Evolutionary conservation across 2,329 filamentous ascomycete species (phyloP).

Genomic region (Sporothrix dimorphospora): DNA sequence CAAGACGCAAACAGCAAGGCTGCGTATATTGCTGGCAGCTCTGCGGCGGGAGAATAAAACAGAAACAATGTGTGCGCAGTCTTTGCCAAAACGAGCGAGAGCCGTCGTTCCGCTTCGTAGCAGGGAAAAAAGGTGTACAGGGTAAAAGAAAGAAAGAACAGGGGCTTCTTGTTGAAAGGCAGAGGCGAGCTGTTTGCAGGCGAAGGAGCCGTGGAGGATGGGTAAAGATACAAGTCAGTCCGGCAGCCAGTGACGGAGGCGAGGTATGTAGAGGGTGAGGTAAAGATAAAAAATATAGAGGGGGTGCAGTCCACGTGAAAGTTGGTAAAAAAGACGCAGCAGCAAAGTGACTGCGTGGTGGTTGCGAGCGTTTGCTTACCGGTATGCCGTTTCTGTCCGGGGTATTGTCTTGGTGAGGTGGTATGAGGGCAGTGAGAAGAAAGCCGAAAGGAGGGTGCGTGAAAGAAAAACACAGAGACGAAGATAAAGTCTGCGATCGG

Average conservation of each 20-base stretch:
- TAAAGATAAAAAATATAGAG: background rate
- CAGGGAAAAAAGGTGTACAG: background rate
- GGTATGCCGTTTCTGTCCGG: background rate
- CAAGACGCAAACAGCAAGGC: slow-evolving; percentile 21
- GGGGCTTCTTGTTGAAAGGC: background rate
- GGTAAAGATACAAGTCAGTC: slow-evolving; percentile 8
- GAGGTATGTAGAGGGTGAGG: background rate
- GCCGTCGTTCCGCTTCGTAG: background rate
- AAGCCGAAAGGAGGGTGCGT: background rate
- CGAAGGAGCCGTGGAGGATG: background rate
- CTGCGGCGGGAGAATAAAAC: background rate
- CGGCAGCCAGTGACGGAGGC: background rate
- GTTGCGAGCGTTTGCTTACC: slow-evolving; percentile 1
- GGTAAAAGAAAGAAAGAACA: background rate
- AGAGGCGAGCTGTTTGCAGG: background rate
- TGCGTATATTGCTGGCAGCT: background rate
- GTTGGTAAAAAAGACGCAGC: background rate
- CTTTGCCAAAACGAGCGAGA: background rate
- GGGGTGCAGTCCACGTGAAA: background rate
- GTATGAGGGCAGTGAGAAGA: background rate
- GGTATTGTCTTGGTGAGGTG: background rate
- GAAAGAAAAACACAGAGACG: background rate
- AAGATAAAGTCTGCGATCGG: background rate
- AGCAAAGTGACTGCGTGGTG: slow-evolving; percentile 8
- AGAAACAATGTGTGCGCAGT: background rate